phyloP scores from a whole-genome alignment of 176 grass and related monocot genomes.

The Eremochloa ophiuroides region DNA sequence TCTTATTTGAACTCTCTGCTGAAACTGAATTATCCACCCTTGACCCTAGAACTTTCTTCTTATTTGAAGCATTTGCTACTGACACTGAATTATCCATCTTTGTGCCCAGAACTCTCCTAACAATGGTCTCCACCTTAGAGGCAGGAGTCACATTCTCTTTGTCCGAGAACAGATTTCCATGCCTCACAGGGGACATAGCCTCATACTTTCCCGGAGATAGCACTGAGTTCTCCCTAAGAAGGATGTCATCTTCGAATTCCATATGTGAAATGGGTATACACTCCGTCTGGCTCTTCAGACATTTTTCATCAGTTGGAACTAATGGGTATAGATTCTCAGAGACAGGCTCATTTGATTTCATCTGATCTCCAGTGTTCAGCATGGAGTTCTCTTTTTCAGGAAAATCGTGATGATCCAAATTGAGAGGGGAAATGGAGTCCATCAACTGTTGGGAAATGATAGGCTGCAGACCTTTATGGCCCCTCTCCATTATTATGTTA shows the following conservation, averaged over 20 bases:
- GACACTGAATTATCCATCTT: slow-evolving; percentile 33
- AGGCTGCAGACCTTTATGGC: slow-evolving; percentile 21
- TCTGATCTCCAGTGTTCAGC: slow-evolving; percentile 13
- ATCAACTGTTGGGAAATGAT: slow-evolving; percentile 44
- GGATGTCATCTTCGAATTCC: slow-evolving; percentile 28
- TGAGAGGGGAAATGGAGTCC: slow-evolving; percentile 43
- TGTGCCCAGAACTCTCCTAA: slow-evolving; percentile 46
- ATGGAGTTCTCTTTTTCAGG: slow-evolving; percentile 35
- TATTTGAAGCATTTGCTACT: slow-evolving; percentile 22
- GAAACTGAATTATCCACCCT: slow-evolving; percentile 29
- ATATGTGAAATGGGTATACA: slow-evolving; percentile 30
- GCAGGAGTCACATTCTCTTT: slow-evolving; percentile 53
- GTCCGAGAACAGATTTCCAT: slow-evolving; percentile 35
- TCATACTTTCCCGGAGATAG: slow-evolving; percentile 13
- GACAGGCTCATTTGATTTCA: slow-evolving; percentile 16
- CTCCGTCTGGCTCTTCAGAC: background rate
- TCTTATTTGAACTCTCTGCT: slow-evolving; percentile 15
- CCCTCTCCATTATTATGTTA: slow-evolving; percentile 38
- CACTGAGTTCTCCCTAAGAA: slow-evolving; percentile 32
- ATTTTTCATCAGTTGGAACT: slow-evolving; percentile 15
- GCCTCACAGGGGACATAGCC: slow-evolving; percentile 20
- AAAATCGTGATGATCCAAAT: slow-evolving; percentile 30
- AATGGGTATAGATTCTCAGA: background rate
- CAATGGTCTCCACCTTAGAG: slow-evolving; percentile 36
- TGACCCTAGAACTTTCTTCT: slow-evolving; percentile 38